Base-by-base conservation (phyloP, 768 basidiomycete genomes). In the Tephrocybe sp. region DNA sequence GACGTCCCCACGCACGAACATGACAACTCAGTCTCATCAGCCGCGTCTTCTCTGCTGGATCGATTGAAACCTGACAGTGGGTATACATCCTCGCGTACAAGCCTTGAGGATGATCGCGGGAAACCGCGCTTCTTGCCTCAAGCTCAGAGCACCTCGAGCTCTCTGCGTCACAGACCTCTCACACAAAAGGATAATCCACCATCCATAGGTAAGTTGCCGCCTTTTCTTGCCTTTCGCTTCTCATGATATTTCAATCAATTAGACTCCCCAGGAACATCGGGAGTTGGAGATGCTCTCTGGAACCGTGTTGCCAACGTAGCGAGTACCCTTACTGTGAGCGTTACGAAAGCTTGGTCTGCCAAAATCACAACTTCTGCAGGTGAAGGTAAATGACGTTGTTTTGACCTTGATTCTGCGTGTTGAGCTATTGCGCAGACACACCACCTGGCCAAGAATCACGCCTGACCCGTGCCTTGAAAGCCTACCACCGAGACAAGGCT, bases 401-500 rank as follows among this genome's bases (percentile, higher is more conserved):
- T 46, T 41, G 53, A 44, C 41, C 25, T 12, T 33, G 15, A 32
- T 45, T 41, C 26, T 21, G n/a, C 18, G 21, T 20, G 30, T 33
- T 51, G 37, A 45, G 21, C 26, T 45, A 28, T 45, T 23, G 25
- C 32, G 28, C 30, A 80, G 80, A 71, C 44, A 78, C 78, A 24
- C 79, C 77, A 3, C 71, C 74, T 9, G 83, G 82, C 23, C 69
- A 75, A 39, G 85, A 86, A 55, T 81, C 80, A 4, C 80, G 80
- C 30, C 73, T 88, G 28, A 77, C 76, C 3, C 75, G 75, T n/a
- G 81, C 80, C 4, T 79, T 87, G 81, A 85, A 84, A 61, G 78
- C 80, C 0, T 87, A 86, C 62, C 80, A 87, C 58, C 73, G 85
- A 42, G 75, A 75, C 23, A 83, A 84, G 62, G 84, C 84, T 18